phyloP scores from a whole-genome alignment of 2,329 filamentous ascomycete genomes.

The Phyllosticta citriasiana region DNA sequence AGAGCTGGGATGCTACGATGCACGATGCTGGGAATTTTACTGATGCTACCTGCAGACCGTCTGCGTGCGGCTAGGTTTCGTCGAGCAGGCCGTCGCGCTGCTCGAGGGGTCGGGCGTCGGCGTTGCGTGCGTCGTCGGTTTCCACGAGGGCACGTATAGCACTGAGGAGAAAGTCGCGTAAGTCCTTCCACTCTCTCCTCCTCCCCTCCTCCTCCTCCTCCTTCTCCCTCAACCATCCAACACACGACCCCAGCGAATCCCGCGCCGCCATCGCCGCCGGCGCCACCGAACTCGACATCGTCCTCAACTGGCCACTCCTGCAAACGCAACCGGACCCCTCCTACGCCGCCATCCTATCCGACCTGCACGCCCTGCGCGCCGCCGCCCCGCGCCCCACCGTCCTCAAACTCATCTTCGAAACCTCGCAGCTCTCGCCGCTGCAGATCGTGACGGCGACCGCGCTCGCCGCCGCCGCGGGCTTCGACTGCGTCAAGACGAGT shows the following conservation, averaged over 20 bases:
- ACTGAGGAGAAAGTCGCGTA: slow-evolving; percentile 39
- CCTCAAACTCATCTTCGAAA: slow-evolving; percentile 51
- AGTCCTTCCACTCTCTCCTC: neutral
- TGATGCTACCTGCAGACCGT: slow-evolving; percentile 38
- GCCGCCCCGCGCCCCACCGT: slow-evolving; percentile 33
- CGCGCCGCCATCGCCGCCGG: slow-evolving; percentile 39
- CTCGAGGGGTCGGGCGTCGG: slow-evolving; percentile 39
- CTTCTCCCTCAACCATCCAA: neutral
- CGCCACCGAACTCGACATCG: slow-evolving; percentile 49
- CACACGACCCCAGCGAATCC: slow-evolving; percentile 31
- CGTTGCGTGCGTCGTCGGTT: slow-evolving; percentile 50
- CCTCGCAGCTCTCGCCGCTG: slow-evolving; percentile 38
- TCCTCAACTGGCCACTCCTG: slow-evolving; percentile 42
- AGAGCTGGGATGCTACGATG: neutral
- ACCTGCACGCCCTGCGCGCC: slow-evolving; percentile 42
- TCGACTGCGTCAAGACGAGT: slow-evolving; percentile 51
- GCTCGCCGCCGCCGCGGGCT: slow-evolving; percentile 42
- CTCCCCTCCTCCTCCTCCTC: neutral
- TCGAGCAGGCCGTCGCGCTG: slow-evolving; percentile 39
- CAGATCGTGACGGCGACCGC: slow-evolving; percentile 46
- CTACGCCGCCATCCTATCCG: slow-evolving; percentile 37
- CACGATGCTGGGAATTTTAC: neutral
- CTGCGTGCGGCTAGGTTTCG: slow-evolving; percentile 46
- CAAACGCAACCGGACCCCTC: slow-evolving; percentile 21
- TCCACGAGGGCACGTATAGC: slow-evolving; percentile 48